Evolutionary conservation across 768 basidiomycete species (phyloP).

Genomic region (Amanita subjunquillea): DNA sequence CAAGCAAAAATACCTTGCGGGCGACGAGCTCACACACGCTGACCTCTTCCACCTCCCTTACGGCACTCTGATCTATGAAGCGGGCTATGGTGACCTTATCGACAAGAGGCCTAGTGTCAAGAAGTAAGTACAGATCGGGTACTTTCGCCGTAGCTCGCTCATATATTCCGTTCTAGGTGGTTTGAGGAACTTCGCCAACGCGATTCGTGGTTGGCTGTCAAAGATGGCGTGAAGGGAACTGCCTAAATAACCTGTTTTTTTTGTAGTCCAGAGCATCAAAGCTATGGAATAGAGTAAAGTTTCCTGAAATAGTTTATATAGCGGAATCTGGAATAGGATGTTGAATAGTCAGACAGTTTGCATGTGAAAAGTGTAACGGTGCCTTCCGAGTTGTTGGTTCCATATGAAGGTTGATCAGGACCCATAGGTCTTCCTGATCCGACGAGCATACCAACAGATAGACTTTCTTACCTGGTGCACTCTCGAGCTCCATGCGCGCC

Average conservation of each 20-base stretch:
- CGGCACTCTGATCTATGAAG: constrained; percentile 10
- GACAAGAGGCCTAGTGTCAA: constrained; percentile 29
- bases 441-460: too few species aligned
- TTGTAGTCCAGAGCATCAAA: too few species aligned
- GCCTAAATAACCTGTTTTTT: background rate
- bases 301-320: too few species aligned
- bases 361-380: too few species aligned
- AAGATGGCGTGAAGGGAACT: background rate
- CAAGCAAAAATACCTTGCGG: constrained; percentile 48
- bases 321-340: too few species aligned
- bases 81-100: constrained; percentile 19
- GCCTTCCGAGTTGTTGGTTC: too few species aligned
- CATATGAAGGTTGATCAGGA: too few species aligned
- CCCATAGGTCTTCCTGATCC: too few species aligned
- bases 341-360: too few species aligned
- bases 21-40: constrained; percentile 44
- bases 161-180: background rate
- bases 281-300: too few species aligned
- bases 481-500: too few species aligned
- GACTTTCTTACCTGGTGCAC: too few species aligned
- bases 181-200: background rate
- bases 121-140: constrained; percentile 28
- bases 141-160: background rate
- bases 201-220: background rate
- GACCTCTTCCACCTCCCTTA: constrained; percentile 51